Percentiles rank a stretch among this genome's conserved stretches.
Conservation (phyloP, 139 green algal species). For the Volvox reticuliferus region DNA sequence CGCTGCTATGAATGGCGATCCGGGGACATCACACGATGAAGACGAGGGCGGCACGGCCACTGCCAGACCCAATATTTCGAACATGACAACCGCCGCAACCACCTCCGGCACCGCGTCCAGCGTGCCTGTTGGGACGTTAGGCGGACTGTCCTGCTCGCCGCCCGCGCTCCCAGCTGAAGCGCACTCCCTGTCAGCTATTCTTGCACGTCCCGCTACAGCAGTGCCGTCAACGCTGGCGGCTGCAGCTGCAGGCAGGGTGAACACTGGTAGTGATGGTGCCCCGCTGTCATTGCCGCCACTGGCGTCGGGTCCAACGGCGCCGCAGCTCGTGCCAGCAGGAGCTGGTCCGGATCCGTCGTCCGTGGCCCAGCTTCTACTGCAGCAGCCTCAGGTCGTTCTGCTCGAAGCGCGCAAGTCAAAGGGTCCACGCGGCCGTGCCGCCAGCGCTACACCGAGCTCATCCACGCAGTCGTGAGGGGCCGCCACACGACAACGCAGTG, state of each 20-base stretch:
- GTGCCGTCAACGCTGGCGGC: background rate
- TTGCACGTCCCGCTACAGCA: background rate
- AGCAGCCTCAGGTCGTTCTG: background rate
- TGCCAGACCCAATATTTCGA: background rate
- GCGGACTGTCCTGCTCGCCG: conserved; percentile 23
- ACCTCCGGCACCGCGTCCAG: background rate
- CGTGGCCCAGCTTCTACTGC: background rate
- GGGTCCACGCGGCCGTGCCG: background rate
- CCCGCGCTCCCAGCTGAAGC: background rate
- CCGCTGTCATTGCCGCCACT: background rate
- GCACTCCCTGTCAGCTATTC: background rate
- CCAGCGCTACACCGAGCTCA: conserved; percentile 7
- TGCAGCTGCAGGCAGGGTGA: background rate
- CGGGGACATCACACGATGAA: background rate
- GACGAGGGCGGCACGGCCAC: conserved; percentile 40
- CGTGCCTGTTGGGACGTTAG: background rate
- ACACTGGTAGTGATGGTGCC: background rate
- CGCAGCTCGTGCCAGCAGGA: background rate
- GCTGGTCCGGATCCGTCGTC: background rate
- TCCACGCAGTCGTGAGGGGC: conserved; percentile 12
- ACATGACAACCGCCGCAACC: background rate
- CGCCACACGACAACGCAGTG: no score
- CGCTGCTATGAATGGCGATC: background rate
- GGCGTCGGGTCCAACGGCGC: background rate
- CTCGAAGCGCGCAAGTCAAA: background rate